Conservation (phyloP, 129 eudicot genomes). For the Arctium minus region DNA sequence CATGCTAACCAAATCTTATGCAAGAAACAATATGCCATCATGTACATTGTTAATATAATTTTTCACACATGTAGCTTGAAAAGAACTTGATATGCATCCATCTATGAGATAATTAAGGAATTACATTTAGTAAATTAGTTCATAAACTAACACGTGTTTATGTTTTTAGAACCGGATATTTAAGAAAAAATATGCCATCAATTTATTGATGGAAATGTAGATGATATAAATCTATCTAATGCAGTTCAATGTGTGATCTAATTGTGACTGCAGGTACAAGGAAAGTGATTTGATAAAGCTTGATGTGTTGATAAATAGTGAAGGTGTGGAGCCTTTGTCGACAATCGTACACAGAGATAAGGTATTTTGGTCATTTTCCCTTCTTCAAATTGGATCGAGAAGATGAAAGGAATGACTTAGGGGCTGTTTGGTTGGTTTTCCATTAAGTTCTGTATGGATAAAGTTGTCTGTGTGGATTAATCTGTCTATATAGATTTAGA, state of each 20-base stretch:
- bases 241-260: background rate
- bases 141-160: background rate
- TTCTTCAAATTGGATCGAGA: conserved; percentile 5
- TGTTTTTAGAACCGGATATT: conserved; percentile 1
- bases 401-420: background rate
- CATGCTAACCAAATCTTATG: background rate
- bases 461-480: too few species aligned
- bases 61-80: background rate
- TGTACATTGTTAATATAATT: too few species aligned
- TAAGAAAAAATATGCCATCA: background rate
- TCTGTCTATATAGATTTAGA: too few species aligned
- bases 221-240: conserved; percentile 1
- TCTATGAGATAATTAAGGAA: background rate
- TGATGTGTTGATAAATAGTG: conserved; percentile 91
- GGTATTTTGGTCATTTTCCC: conserved; percentile 37
- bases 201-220: conserved; percentile 7
- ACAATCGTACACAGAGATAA: conserved; percentile 95
- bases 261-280: conserved; percentile 51
- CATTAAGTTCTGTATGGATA: too few species aligned
- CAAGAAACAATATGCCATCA: background rate
- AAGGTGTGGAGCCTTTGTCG: conserved; percentile 87
- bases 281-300: conserved; percentile 90
- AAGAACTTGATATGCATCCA: background rate
- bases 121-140: background rate
- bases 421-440: too few species aligned